Conservation (phyloP, 371 early-diverging fungal species). For the Syncephalastrum racemosum region DNA sequence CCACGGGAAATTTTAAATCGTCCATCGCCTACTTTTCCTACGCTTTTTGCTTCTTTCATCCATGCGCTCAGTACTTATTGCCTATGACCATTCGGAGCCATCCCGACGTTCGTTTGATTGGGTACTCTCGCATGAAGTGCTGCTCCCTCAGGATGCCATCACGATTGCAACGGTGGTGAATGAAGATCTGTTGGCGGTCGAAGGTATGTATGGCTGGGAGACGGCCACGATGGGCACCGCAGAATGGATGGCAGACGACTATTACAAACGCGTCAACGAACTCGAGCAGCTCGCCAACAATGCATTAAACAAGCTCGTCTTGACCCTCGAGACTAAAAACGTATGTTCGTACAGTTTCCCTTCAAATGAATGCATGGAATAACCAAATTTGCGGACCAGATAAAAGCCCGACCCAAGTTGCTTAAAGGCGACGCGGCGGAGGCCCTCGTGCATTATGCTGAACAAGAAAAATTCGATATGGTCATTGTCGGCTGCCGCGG, state of each 20-base stretch:
- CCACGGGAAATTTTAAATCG: too few relatives aligned
- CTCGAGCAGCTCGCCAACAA: conserved; percentile 21
- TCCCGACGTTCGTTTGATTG: conserved; percentile 30
- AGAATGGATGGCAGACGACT: conserved; percentile 22
- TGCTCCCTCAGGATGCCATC: conserved; percentile 25
- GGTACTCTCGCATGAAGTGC: conserved; percentile 18
- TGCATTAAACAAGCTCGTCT: conserved; percentile 19
- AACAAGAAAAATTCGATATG: conserved; percentile 22
- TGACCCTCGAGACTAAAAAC: conserved; percentile 22
- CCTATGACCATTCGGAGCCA: conserved; percentile 27
- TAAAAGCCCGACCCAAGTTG: conserved; percentile 15
- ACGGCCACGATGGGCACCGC: conserved; percentile 22
- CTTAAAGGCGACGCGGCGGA: conserved; percentile 31
- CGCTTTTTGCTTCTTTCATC: too few relatives aligned
- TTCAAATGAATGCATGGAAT: background rate
- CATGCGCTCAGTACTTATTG: conserved; percentile 23
- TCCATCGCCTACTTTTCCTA: too few relatives aligned
- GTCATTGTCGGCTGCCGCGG: conserved; percentile 29
- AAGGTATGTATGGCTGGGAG: conserved; percentile 34
- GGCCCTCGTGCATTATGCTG: conserved; percentile 26
- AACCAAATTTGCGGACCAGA: conserved; percentile 9
- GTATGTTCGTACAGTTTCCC: conserved; percentile 16
- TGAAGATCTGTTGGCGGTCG: conserved; percentile 28
- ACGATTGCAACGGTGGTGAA: conserved; percentile 25
- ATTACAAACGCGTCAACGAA: conserved; percentile 16